Conservation (phyloP, 768 basidiomycete species). For the Phanerochaete carnosa region DNA sequence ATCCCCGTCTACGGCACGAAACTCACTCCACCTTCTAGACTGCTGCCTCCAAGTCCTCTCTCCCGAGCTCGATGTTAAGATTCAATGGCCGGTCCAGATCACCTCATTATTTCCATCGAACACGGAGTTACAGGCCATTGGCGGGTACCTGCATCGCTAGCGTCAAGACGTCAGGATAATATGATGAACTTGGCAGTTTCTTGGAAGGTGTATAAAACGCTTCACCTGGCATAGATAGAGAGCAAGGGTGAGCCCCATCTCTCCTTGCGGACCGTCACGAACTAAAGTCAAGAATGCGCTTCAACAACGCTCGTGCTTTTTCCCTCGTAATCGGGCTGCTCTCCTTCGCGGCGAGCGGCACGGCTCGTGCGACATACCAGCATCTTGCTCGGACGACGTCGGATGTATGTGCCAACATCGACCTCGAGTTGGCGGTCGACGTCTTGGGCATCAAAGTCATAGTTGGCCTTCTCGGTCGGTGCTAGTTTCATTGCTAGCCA, state of each 20-base stretch:
- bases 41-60: not conserved
- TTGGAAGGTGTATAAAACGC: not conserved
- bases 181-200: not conserved
- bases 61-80: not conserved
- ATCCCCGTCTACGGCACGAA: not conserved
- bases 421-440: conserved; percentile 28
- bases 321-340: not conserved
- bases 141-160: not conserved
- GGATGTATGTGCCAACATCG: conserved; percentile 41
- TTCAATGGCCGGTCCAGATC: not conserved
- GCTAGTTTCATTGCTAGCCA: conserved; percentile 1
- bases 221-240: no score
- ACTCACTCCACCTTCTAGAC: not conserved
- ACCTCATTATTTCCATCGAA: not conserved
- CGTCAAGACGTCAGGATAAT: not conserved
- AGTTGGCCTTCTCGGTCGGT: conserved; percentile 29
- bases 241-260: not conserved
- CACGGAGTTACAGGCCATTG: not conserved
- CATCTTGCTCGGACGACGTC: conserved; percentile 4
- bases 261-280: conserved; percentile 4
- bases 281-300: not conserved
- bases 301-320: not conserved
- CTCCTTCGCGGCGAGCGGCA: not conserved
- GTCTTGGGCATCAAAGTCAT: conserved; percentile 13
- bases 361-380: conserved; percentile 6